phyloP scores from a whole-genome alignment of 768 basidiomycete genomes.

The Mycena venus region DNA sequence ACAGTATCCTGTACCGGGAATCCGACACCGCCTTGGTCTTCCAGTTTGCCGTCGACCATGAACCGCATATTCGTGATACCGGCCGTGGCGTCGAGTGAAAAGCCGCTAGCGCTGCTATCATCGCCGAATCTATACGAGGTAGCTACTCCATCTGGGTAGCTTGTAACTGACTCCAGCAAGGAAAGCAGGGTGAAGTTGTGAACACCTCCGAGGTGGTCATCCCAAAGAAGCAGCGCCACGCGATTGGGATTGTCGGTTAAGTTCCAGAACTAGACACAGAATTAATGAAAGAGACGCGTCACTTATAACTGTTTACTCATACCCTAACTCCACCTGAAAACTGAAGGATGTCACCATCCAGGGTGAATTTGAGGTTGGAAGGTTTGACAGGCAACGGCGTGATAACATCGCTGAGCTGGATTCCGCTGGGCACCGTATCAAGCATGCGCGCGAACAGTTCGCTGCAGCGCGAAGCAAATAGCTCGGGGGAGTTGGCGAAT shows the following conservation, averaged over 20 bases:
- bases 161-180: slow-evolving; percentile 2
- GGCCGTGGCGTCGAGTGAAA: slow-evolving; percentile 11
- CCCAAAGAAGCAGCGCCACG: background rate
- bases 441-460: slow-evolving; percentile 19
- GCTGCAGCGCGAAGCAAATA: slow-evolving; percentile 9
- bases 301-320: slow-evolving; percentile 3
- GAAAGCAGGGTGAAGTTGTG: slow-evolving; percentile 1
- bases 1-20: slow-evolving; percentile 12
- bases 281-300: background rate
- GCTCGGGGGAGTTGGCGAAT: background rate
- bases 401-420: slow-evolving; percentile 19
- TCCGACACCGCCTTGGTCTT: slow-evolving; percentile 20
- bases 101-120: background rate
- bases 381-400: slow-evolving; percentile 19
- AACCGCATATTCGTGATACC: no score
- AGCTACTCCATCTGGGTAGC: slow-evolving; percentile 1
- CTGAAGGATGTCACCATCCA: slow-evolving; percentile 9
- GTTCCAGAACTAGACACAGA: slow-evolving; percentile 18
- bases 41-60: slow-evolving; percentile 11
- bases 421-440: slow-evolving; percentile 13
- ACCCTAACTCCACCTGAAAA: slow-evolving; percentile 16
- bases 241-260: slow-evolving; percentile 1
- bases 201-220: slow-evolving; percentile 12
- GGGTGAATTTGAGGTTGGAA: slow-evolving; percentile 5
- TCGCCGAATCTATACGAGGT: slow-evolving; percentile 8